phyloP scores from a whole-genome alignment of 148 eudicot genomes.

The Fagopyrum homotropicum region DNA sequence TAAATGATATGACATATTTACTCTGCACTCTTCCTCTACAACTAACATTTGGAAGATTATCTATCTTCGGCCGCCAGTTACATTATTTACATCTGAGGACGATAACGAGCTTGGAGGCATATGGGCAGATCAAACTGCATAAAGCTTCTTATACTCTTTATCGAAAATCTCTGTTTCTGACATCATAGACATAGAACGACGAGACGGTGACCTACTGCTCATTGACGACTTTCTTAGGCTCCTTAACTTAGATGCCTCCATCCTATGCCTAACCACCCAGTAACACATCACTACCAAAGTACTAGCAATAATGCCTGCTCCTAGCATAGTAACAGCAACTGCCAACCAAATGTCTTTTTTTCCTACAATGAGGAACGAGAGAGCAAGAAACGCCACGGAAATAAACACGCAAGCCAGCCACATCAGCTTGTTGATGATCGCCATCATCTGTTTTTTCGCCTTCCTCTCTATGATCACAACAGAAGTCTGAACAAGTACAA shows the following conservation, averaged over 20 bases:
- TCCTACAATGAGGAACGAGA: slow-evolving; percentile 30
- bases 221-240: slow-evolving; percentile 17
- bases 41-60: background rate
- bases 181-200: slow-evolving; percentile 15
- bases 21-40: background rate
- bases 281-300: slow-evolving; percentile 32
- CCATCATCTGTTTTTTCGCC: slow-evolving; percentile 33
- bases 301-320: slow-evolving; percentile 25
- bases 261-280: slow-evolving; percentile 30
- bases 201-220: slow-evolving; percentile 21
- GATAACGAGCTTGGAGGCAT: background rate
- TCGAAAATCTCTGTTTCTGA: slow-evolving; percentile 20
- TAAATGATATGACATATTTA: background rate
- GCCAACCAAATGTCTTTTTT: slow-evolving; percentile 28
- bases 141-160: slow-evolving; percentile 18
- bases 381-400: slow-evolving; percentile 32
- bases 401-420: slow-evolving; percentile 34
- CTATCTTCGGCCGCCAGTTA: background rate
- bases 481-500: slow-evolving; percentile 37
- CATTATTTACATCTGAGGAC: slow-evolving; percentile 3
- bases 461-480: slow-evolving; percentile 28
- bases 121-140: slow-evolving; percentile 16
- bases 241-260: slow-evolving; percentile 23
- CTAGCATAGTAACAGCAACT: slow-evolving; percentile 27
- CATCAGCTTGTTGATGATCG: slow-evolving; percentile 31